A percentile compares a stretch with the other conserved stretches of the same genome.
Evolutionary conservation across 1,284 basidiomycete genomes (phyloP).

Genomic region (Lentinula novae-zelandiae): DNA sequence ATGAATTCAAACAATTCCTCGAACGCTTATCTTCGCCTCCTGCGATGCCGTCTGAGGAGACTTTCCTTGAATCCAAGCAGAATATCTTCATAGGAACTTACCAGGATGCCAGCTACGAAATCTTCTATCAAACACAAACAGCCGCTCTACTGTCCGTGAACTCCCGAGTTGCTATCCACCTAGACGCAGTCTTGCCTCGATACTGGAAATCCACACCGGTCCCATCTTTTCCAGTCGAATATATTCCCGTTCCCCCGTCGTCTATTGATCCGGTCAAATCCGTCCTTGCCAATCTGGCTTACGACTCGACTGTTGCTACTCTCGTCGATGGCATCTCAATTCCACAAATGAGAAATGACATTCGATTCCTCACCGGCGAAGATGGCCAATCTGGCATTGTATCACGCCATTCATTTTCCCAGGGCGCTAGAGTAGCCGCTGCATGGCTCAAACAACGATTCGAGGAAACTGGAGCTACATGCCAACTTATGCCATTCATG

Average conservation of each 20-base stretch:
- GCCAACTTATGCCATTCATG: conserved; percentile 63
- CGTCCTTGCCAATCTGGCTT: conserved; percentile 48
- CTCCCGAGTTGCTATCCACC: conserved; percentile 28
- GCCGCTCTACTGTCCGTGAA: conserved; percentile 46
- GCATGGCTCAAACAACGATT: conserved; percentile 71
- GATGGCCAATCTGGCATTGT: conserved; percentile 60
- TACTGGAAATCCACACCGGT: conserved; percentile 61
- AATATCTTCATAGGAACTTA: conserved; percentile 26
- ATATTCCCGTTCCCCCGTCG: conserved; percentile 48
- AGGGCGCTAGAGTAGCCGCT: conserved; percentile 67
- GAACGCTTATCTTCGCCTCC: conserved; percentile 18
- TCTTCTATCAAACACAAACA: conserved; percentile 37
- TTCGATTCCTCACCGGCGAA: conserved; percentile 83
- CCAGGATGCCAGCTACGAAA: conserved; percentile 19
- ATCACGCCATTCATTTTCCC: conserved; percentile 75
- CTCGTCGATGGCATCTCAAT: conserved; percentile 63
- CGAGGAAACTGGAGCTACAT: conserved; percentile 70
- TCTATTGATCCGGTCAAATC: conserved; percentile 46
- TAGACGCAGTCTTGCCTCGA: conserved; percentile 52
- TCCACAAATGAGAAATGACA: conserved; percentile 61
- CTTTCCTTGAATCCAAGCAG: conserved; percentile 20
- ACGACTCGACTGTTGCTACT: conserved; percentile 56
- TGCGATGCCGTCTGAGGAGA: conserved; percentile 16
- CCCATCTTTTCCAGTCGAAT: conserved; percentile 40
- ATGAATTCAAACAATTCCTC: conserved; percentile 31